Evolutionary conservation across 2,329 filamentous ascomycete species (phyloP).

Genomic region (Ophiostoma triangulosporum): DNA sequence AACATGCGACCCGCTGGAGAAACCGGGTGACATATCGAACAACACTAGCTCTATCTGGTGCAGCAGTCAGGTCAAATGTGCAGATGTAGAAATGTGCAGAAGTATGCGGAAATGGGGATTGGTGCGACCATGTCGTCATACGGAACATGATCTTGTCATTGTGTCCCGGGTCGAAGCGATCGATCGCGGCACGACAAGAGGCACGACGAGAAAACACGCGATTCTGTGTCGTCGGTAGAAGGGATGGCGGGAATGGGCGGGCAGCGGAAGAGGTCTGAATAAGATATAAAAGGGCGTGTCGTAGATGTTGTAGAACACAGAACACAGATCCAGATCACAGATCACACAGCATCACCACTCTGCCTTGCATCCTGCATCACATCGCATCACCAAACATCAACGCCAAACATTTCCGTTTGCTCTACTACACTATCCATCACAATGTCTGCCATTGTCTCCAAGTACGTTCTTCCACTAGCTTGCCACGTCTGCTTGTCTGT

Average conservation of each 20-base stretch:
- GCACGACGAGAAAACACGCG: neutral
- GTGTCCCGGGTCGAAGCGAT: neutral
- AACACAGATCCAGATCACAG: neutral
- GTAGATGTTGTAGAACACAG: neutral
- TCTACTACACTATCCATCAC: neutral
- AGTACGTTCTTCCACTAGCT: conserved; percentile 1
- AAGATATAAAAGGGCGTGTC: neutral
- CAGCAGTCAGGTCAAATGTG: neutral
- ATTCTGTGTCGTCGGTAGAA: neutral
- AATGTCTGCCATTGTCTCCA: conserved; percentile 7
- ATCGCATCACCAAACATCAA: neutral
- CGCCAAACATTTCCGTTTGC: neutral
- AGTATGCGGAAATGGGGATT: neutral
- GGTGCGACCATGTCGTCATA: neutral
- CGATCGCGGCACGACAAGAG: neutral
- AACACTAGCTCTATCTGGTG: neutral
- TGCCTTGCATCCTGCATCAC: neutral
- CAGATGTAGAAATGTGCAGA: neutral
- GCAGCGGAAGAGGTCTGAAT: neutral
- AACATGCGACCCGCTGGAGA: conserved; percentile 5
- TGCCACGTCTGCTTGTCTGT: no score
- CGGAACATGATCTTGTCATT: neutral
- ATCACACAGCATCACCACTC: neutral
- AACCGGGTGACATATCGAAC: conserved; percentile 12
- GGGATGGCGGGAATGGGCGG: neutral